Conservation (phyloP, 371 early-diverging fungal genomes). For the Circinella umbellata region DNA sequence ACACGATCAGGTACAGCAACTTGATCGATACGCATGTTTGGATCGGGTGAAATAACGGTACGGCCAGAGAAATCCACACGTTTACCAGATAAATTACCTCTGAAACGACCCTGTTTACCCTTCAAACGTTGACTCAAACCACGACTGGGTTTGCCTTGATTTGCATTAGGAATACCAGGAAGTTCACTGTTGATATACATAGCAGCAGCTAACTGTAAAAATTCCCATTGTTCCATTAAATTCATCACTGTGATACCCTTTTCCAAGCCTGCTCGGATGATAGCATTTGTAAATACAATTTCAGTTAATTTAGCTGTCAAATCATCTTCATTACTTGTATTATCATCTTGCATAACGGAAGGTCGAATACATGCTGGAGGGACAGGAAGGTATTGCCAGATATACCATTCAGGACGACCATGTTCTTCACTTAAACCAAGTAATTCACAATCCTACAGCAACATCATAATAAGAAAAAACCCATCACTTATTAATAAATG, state of each 20-base stretch:
- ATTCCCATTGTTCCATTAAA: constrained; percentile 98
- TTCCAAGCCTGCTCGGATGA: constrained; percentile 84
- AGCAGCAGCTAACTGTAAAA: constrained; percentile 93
- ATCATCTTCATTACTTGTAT: constrained; percentile 98
- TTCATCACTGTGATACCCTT: constrained; percentile 81
- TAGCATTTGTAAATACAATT: constrained; percentile 93
- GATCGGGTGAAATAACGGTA: constrained; percentile 99
- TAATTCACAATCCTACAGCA: constrained; percentile 87
- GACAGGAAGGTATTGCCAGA: constrained; percentile 95
- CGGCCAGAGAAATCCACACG: constrained; percentile 99
- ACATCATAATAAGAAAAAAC: background rate
- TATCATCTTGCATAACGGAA: constrained; percentile 93
- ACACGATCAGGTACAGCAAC: constrained; percentile 97
- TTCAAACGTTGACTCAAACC: constrained; percentile 98
- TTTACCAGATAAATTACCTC: constrained; percentile 99
- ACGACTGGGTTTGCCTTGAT: constrained; percentile 76
- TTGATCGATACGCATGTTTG: constrained; percentile 98
- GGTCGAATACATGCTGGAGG: constrained; percentile 99
- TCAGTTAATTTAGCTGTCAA: constrained; percentile 98
- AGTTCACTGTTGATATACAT: constrained; percentile 98
- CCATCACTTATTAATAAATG: background rate
- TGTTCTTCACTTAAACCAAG: constrained; percentile 87
- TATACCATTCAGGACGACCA: constrained; percentile 91
- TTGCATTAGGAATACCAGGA: constrained; percentile 77
- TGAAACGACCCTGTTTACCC: constrained; percentile 99